Percentiles rank a stretch among this genome's conserved stretches.
phyloP scores from a whole-genome alignment of 2,329 filamentous ascomycete species.

The Aspergillus luchuensis region DNA sequence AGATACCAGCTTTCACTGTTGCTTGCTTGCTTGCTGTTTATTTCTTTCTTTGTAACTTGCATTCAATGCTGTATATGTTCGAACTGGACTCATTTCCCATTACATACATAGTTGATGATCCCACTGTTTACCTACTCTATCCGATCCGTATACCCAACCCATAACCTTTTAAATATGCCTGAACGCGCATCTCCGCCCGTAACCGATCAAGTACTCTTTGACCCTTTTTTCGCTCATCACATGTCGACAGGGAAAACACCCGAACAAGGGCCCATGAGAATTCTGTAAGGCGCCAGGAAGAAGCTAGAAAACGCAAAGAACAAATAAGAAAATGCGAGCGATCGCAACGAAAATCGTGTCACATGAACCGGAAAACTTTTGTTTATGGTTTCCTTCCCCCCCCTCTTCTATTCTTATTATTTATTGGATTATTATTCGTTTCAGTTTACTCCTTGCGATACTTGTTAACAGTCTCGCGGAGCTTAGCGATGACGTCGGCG shows the following conservation, averaged over 20 bases:
- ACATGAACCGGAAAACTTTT: conserved; percentile 4
- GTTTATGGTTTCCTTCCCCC: not conserved
- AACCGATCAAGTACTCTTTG: not conserved
- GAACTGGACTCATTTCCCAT: not conserved
- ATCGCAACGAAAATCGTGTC: conserved; percentile 6
- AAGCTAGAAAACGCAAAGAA: not conserved
- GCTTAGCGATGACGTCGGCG: conserved; percentile 76
- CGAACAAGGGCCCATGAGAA: not conserved
- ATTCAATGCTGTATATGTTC: conserved; percentile 8
- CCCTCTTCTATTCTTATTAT: not conserved
- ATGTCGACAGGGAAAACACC: not conserved
- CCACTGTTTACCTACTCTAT: not conserved
- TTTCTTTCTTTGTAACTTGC: conserved; percentile 6
- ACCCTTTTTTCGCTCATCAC: not conserved
- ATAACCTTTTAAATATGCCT: not conserved
- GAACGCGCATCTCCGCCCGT: not conserved
- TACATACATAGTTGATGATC: not conserved
- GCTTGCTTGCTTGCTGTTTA: conserved; percentile 1
- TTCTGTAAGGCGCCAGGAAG: not conserved
- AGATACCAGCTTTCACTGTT: conserved; percentile 17
- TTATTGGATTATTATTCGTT: not conserved
- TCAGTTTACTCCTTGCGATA: conserved; percentile 35
- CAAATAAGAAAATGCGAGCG: not conserved
- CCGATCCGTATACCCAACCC: not conserved
- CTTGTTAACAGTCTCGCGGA: conserved; percentile 77